These are phyloP conservation scores for Potentilla sterilis DNA, from an alignment of 306 rosid species.

Conservation along the genomic window DNA sequence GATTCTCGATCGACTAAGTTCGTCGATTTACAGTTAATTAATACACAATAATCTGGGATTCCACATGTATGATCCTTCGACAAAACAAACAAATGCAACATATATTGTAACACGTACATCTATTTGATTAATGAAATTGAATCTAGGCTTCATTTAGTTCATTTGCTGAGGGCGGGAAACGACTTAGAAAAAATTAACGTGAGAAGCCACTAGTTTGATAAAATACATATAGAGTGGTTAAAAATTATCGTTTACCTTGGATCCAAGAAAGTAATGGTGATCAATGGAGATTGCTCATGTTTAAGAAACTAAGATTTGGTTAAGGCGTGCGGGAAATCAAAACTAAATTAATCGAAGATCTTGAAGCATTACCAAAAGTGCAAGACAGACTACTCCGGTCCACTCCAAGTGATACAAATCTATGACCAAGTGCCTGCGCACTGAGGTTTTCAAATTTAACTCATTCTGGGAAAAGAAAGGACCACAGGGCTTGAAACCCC, in stretches of 20 bases:
- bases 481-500: conserved; percentile 45
- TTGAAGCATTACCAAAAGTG: conserved; percentile 34
- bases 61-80: not conserved
- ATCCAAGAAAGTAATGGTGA: not conserved
- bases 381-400: conserved; percentile 5
- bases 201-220: not conserved
- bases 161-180: conserved; percentile 4
- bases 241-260: not conserved
- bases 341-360: not conserved
- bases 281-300: not conserved
- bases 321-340: conserved; percentile 3
- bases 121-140: not conserved
- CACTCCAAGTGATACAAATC: conserved; percentile 21
- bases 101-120: not conserved
- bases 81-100: not conserved
- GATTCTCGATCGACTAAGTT: not conserved
- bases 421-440: conserved; percentile 36
- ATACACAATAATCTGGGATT: not conserved
- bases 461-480: conserved; percentile 45
- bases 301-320: conserved; percentile 23
- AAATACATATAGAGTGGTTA: not conserved
- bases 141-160: too few relatives aligned
- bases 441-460: conserved; percentile 20
- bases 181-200: not conserved
- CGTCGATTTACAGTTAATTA: not conserved